Base-by-base conservation (phyloP, 2,329 filamentous ascomycete species). In the Stachybotrys echinatus region DNA sequence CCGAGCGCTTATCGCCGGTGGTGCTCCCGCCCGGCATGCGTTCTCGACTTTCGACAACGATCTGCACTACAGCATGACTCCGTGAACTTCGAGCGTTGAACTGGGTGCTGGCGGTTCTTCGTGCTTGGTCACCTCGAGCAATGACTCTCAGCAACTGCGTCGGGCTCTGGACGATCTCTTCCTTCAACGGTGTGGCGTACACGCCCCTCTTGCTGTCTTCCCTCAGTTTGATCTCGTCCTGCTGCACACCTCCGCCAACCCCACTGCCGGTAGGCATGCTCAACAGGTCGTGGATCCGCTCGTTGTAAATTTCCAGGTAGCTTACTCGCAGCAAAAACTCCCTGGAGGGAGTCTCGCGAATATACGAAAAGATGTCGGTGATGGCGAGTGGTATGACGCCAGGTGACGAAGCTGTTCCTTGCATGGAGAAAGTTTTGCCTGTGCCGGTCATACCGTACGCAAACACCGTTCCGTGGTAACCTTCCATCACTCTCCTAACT, bases 371-470 rank as follows among this genome's bases (percentile, higher is more conserved):
- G 48, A 99, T 99, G 65, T 99, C 94, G 54, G 94, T 97, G 60
- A 99, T 97, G 38, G 94, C 94, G 38, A 97, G 77, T 6, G 94
- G 94, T 50, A 99, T 99, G 23, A 99, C 94, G 72, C 94, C 94
- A 1, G 94, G 94, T 38, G 91, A 95, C 3, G 89, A 89, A 43
- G 92, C 91, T 12, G 94, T 99, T 59, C 94, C 94, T 74, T 99
- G 94, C 94, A 99, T 99, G 38, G 92, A 97, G 67, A 97, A 99
- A 1, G 94, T 99, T 74, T 99, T 99, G 58, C 94, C 94, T 1
- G 94, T 97, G 54, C 94, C 94, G 4, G 94, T 99, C 92, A 97
- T 97, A 64, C 94, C 94, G 67, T 99, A 99, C 18, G 92, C 92
- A 66, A 99, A 97, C 21, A 99, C 94, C 1, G 94, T 99, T 52